A percentile compares a stretch with the other conserved stretches of the same genome.
These are phyloP conservation scores for Teunomyces atbi DNA, from an alignment of 805 yeast genomes.

Conservation along the genomic window DNA sequence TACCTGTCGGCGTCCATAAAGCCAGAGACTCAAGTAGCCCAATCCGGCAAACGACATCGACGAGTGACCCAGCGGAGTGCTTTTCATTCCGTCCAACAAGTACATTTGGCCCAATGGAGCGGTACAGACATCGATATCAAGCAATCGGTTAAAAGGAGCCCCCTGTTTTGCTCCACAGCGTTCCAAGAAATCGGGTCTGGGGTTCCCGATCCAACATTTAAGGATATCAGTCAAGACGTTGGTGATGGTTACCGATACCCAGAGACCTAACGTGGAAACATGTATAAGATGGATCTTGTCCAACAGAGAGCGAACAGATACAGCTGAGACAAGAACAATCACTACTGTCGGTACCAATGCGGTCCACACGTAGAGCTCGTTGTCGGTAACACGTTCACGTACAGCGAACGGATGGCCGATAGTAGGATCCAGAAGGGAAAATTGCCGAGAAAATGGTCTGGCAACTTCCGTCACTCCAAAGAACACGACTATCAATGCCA, in stretches of 20 bases:
- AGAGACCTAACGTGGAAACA: constrained; percentile 29
- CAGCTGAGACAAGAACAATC: constrained; percentile 15
- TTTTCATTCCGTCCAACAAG: constrained; percentile 52
- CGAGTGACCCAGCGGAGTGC: constrained; percentile 60
- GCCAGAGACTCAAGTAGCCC: constrained; percentile 47
- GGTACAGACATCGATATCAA: constrained; percentile 22
- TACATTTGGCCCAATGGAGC: constrained; percentile 21
- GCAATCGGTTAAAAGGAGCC: constrained; percentile 21
- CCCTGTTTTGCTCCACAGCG: constrained; percentile 31
- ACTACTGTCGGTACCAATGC: constrained; percentile 24
- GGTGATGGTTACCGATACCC: constrained; percentile 26
- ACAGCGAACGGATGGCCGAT: constrained; percentile 37
- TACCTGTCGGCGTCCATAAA: constrained; percentile 40
- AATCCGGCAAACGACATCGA: constrained; percentile 53
- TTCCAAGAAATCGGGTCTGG: constrained; percentile 43
- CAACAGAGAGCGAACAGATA: constrained; percentile 7
- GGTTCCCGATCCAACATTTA: constrained; percentile 41
- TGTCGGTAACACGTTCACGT: constrained; percentile 32
- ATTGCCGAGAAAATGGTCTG: constrained; percentile 35
- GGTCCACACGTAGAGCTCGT: constrained; percentile 27
- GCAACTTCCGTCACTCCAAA: constrained; percentile 31
- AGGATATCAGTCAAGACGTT: constrained; percentile 36
- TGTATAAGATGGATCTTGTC: constrained; percentile 26
- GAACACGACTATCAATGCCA: constrained; percentile 23
- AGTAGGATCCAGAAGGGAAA: constrained; percentile 27